Evolutionary conservation across 1,284 basidiomycete genomes (phyloP).

Genomic region (Grifola frondosa): DNA sequence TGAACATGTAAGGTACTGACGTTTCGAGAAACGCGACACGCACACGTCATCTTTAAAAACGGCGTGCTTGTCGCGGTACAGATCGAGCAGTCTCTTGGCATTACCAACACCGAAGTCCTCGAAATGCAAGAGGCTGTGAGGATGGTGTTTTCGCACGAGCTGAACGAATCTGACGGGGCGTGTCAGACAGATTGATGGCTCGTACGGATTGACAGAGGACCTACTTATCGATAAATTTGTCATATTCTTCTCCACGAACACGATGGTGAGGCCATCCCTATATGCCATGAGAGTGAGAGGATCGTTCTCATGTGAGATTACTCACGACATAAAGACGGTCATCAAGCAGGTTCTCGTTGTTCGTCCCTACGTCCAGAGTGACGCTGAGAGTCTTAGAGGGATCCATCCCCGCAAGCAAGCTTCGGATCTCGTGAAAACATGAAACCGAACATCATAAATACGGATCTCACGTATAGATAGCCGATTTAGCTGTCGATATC

Average conservation of each 20-base stretch:
- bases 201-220: conserved; percentile 10
- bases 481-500: conserved; percentile 88
- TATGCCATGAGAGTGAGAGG: background rate
- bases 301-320: conserved; percentile 25
- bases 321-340: conserved; percentile 64
- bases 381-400: conserved; percentile 67
- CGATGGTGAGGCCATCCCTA: conserved; percentile 69
- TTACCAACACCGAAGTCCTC: conserved; percentile 80
- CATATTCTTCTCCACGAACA: conserved; percentile 65
- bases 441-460: background rate
- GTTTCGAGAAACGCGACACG: conserved; percentile 25
- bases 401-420: conserved; percentile 79
- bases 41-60: conserved; percentile 84
- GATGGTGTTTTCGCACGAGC: conserved; percentile 43
- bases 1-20: conserved; percentile 4
- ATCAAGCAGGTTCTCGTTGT: conserved; percentile 63
- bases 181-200: conserved; percentile 10
- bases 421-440: conserved; percentile 25
- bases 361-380: conserved; percentile 76
- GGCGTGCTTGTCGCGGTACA: conserved; percentile 65
- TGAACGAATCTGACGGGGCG: conserved; percentile 39
- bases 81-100: conserved; percentile 68
- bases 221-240: conserved; percentile 67
- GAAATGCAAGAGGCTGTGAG: conserved; percentile 64
- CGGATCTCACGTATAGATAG: conserved; percentile 69